phyloP scores from a whole-genome alignment of 2,329 filamentous ascomycete genomes.

The Pseudocercospora pini-densiflorae region DNA sequence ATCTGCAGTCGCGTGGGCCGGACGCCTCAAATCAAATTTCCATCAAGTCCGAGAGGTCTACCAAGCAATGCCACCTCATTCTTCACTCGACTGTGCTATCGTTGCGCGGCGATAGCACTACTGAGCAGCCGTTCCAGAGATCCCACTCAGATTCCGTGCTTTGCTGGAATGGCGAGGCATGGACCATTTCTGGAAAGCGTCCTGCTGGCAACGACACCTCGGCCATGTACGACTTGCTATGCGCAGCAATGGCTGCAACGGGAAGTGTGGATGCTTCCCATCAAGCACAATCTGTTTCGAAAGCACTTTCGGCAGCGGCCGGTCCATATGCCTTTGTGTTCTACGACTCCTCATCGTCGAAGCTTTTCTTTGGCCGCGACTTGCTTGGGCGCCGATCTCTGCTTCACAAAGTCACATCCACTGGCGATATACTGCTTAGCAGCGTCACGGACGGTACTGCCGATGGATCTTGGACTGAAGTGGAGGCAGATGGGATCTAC shows the following conservation, averaged over 20 bases:
- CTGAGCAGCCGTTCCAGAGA: constrained; percentile 73
- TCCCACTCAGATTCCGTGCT: constrained; percentile 65
- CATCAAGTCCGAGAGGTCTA: neutral
- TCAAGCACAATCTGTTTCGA: constrained; percentile 16
- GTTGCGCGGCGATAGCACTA: constrained; percentile 74
- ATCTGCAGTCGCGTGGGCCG: constrained; percentile 38
- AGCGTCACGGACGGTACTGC: constrained; percentile 67
- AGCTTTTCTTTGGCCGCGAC: constrained; percentile 83
- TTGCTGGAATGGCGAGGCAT: constrained; percentile 98
- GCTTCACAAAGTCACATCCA: constrained; percentile 58
- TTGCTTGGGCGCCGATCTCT: constrained; percentile 85
- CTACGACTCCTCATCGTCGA: constrained; percentile 65
- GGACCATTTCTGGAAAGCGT: constrained; percentile 66
- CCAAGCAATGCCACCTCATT: constrained; percentile 47
- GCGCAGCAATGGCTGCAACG: constrained; percentile 3
- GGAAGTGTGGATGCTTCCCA: neutral
- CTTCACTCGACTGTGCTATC: constrained; percentile 89
- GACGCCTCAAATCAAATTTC: constrained; percentile 31
- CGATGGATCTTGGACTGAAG: constrained; percentile 69
- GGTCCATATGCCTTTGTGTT: constrained; percentile 93
- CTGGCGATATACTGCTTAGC: constrained; percentile 64
- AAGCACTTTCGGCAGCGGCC: constrained; percentile 29
- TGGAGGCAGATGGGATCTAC: constrained; percentile 84
- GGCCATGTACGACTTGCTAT: constrained; percentile 66
- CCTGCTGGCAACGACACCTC: constrained; percentile 81